Base-by-base conservation (phyloP, 768 basidiomycete species). In the Mycena chlorophos region DNA sequence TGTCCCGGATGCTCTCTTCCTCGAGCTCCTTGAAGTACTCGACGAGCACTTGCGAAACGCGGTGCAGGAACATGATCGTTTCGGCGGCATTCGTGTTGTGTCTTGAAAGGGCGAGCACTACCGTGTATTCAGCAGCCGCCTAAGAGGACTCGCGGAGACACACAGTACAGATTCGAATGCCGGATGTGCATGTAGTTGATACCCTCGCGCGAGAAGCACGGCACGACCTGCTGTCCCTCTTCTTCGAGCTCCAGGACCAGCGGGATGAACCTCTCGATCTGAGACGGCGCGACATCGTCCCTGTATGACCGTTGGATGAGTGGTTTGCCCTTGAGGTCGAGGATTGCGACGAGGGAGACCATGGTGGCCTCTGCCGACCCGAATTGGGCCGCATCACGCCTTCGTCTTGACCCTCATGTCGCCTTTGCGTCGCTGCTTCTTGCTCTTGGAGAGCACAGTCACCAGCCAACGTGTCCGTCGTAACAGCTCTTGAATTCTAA, bases 1-100 rank as follows among this genome's bases (percentile, higher is more conserved):
- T 99, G 73, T 99, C 97, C 6, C 97, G 82, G 68, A 99, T 98
- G 46, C 93, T 95, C 77, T 99, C 97, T 68, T 98, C 97, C 69
- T 99, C 97, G 34, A 98, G 86, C 69, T 98, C 97, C 71, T 98
- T 99, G 81, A 99, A 99, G 79, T 99, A 99, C 68, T 98, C 97
- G 51, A 96, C 82, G 53, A 99, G 80, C 5, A 98, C 96, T 69
- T 93, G 85, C 0, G 87, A 88, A 52, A 99, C 80, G 42, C 95
- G 87, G 71, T 98, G 97, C 17, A 99, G 82, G 78, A 98, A 98
- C 60, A 97, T 82, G 73, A 98, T 94, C 65, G 94, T 88, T 73
- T 98, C 97, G 20, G 94, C 88, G 0, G 93, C 95, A 68, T 99
- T 98, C 22, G 89, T 81, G 75, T 99, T 99, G 53, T 91, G 88